phyloP scores from a whole-genome alignment of 1,284 basidiomycete species.

The Moesziomyces sp. region DNA sequence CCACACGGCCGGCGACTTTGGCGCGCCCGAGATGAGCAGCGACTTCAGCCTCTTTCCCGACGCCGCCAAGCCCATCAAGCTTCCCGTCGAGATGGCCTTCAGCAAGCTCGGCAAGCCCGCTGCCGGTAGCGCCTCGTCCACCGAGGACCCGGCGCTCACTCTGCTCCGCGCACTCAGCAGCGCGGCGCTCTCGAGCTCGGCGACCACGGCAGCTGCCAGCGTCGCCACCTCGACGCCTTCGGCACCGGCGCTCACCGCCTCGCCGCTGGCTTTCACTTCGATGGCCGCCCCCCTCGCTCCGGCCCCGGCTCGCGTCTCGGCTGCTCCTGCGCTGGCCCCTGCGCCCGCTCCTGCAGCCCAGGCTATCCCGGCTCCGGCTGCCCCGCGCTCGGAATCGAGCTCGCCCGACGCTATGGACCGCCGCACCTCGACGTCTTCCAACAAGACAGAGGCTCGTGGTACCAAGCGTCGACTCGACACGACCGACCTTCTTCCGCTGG shows the following conservation, averaged over 20 bases:
- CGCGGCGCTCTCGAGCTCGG: conserved; percentile 42
- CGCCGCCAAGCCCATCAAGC: conserved; percentile 23
- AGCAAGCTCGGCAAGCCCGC: conserved; percentile 47
- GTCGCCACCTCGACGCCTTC: conserved; percentile 15
- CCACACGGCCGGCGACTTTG: conserved; percentile 39
- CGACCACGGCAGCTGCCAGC: conserved; percentile 19
- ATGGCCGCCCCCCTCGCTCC: conserved; percentile 22
- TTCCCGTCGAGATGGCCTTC: conserved; percentile 53
- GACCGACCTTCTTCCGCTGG: conserved; percentile 62
- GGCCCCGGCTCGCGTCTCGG: conserved; percentile 8
- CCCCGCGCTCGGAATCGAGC: conserved; percentile 6
- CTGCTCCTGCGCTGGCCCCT: conserved; percentile 16
- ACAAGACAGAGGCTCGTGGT: conserved; percentile 36
- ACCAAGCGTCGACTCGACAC: conserved; percentile 59
- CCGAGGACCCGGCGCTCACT: conserved; percentile 46
- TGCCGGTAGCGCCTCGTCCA: conserved; percentile 11
- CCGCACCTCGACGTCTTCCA: conserved; percentile 29
- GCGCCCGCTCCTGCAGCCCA: conserved; percentile 3
- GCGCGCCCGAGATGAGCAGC: conserved; percentile 36
- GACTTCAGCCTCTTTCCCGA: conserved; percentile 58
- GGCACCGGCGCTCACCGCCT: conserved; percentile 37
- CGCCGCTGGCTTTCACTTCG: conserved; percentile 42
- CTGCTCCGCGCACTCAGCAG: conserved; percentile 52
- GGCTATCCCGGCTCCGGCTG: neutral
- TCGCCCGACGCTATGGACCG: conserved; percentile 25